Evolutionary conservation across 1,284 basidiomycete genomes (phyloP).

Genomic region (Melampsora abietis-canadensis): DNA sequence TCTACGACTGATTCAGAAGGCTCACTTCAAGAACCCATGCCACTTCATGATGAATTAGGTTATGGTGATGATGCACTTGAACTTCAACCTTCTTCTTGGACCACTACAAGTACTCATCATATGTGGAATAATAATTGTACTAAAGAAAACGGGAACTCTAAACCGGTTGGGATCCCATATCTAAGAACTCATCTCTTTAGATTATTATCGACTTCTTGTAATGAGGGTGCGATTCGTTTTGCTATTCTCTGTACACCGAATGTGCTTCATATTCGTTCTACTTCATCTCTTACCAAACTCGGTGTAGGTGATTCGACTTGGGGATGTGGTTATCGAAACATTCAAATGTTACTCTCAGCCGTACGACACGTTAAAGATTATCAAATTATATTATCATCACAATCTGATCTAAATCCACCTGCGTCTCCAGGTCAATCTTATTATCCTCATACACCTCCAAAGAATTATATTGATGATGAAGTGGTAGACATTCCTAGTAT

Average conservation of each 20-base stretch:
- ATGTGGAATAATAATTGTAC: too few species aligned
- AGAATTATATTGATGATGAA: background rate
- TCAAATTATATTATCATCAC: background rate
- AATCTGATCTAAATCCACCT: conserved; percentile 3
- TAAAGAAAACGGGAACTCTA: too few species aligned
- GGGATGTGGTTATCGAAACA: conserved; percentile 47
- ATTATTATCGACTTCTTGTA: too few species aligned
- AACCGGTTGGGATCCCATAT: too few species aligned
- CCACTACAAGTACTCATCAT: too few species aligned
- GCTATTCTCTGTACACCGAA: background rate
- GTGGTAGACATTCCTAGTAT: conserved; percentile 47
- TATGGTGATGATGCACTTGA: too few species aligned
- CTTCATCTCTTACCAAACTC: background rate
- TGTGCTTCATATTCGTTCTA: conserved; percentile 9
- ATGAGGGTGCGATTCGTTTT: background rate
- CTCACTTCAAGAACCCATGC: too few species aligned
- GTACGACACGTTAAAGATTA: conserved; percentile 28
- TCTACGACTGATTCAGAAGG: too few species aligned
- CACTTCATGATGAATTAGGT: too few species aligned
- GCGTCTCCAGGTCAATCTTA: background rate
- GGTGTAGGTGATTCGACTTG: conserved; percentile 24
- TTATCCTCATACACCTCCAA: background rate
- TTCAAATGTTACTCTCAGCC: conserved; percentile 49
- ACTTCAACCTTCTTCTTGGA: too few species aligned
- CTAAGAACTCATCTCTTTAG: too few species aligned